A percentile compares a stretch with the other conserved stretches of the same genome.
phyloP scores from a whole-genome alignment of 345 rosid genomes.

The Camelina sativa region DNA sequence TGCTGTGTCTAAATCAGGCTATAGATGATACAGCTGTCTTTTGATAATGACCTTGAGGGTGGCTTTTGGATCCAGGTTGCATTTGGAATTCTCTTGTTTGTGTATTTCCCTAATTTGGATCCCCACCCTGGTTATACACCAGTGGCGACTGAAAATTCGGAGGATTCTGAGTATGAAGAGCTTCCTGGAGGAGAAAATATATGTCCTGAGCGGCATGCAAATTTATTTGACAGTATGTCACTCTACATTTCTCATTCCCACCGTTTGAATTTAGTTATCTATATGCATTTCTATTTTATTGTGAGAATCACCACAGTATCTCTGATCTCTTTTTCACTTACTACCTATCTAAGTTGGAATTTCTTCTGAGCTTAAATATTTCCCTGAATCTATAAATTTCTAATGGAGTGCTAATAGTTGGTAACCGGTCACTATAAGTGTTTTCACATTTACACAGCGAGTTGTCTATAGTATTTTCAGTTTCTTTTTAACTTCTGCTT shows the following conservation, averaged over 20 bases:
- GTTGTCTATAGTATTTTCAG: constrained; percentile 19
- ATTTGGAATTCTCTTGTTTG: constrained; percentile 81
- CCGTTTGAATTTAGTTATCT: constrained; percentile 10
- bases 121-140: constrained; percentile 91
- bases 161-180: constrained; percentile 82
- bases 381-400: neutral
- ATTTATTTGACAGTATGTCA: constrained; percentile 78
- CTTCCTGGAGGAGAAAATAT: constrained; percentile 89
- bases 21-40: constrained; percentile 8
- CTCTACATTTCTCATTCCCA: constrained; percentile 21
- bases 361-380: neutral
- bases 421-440: neutral
- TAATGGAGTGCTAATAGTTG: constrained; percentile 8
- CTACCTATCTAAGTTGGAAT: constrained; percentile 23
- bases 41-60: constrained; percentile 18
- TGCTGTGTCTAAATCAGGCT: constrained; percentile 14
- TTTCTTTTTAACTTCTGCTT: constrained; percentile 12
- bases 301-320: constrained; percentile 27
- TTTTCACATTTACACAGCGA: neutral
- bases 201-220: constrained; percentile 87
- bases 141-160: constrained; percentile 54
- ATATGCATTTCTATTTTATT: constrained; percentile 32
- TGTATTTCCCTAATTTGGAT: constrained; percentile 81
- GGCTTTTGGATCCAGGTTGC: constrained; percentile 61
- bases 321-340: constrained; percentile 4